These are phyloP conservation scores for Trypethelium eluteriae DNA, from an alignment of 495 filamentous ascomycete genomes.

Conservation along the genomic window DNA sequence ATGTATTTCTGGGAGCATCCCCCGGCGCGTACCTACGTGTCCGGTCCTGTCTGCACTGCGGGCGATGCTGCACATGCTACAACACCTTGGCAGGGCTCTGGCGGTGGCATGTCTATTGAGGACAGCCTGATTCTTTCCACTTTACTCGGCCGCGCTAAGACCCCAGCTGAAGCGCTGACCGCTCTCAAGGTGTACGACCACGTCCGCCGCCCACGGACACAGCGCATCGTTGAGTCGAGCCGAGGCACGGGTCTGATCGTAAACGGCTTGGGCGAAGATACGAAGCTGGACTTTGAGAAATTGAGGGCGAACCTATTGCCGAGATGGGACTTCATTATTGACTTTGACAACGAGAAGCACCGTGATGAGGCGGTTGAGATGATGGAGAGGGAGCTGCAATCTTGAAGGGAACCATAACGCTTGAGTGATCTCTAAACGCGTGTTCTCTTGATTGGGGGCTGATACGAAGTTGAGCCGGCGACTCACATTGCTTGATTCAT, in stretches of 20 bases:
- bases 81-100: slow-evolving; percentile 63
- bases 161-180: slow-evolving; percentile 35
- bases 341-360: slow-evolving; percentile 16
- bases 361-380: slow-evolving; percentile 8
- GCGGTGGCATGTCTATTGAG: slow-evolving; percentile 62
- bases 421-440: no score
- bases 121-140: slow-evolving; percentile 54
- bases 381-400: slow-evolving; percentile 14
- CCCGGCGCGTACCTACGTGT: slow-evolving; percentile 47
- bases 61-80: slow-evolving; percentile 66
- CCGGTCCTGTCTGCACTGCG: slow-evolving; percentile 49
- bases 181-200: slow-evolving; percentile 57
- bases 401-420: not conserved
- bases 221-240: slow-evolving; percentile 41
- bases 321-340: slow-evolving; percentile 19
- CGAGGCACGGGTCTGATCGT: slow-evolving; percentile 29
- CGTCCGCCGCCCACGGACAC: slow-evolving; percentile 43
- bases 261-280: slow-evolving; percentile 15
- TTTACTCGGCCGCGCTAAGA: slow-evolving; percentile 44
- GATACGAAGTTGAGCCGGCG: no score
- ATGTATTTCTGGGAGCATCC: slow-evolving; percentile 42
- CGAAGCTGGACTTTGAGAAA: slow-evolving; percentile 14
- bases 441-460: no score
- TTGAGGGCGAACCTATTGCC: slow-evolving; percentile 12
- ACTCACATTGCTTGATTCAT: not conserved